Base-by-base conservation (phyloP, 139 green algal species). In the Raphidocelis subcapitata region DNA sequence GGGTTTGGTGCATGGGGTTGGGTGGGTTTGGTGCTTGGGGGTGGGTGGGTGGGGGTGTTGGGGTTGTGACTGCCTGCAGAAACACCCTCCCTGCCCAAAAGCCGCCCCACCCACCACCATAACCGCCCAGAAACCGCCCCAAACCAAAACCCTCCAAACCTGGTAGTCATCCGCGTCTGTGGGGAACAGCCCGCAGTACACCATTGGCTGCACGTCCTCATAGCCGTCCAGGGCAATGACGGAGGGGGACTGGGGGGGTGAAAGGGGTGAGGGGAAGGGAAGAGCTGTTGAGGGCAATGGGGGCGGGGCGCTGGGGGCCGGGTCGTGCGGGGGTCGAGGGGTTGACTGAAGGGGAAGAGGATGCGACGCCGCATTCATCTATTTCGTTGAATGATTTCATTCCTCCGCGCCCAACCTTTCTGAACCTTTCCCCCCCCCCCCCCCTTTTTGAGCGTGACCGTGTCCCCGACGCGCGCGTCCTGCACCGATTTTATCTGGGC, bases 171-270 rank as follows among this genome's bases (percentile, higher is more conserved):
- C 86, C n/a, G 84, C 68, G 71, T 93, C 87, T 3, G 86, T 95
- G 49, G 95, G 95, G 82, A 98, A 99, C 26, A 99, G 86, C 29
- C 95, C 95, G 79, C 92, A 98, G 86, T 94, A 99, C 65, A 99
- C 95, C 92, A 98, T 98, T 12, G 95, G 94, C 88, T 87, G 81
- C 29, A 93, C 92, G 61, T 98, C 90, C 51, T 85, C 44, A 77
- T 99, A 99, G 3, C 72, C 72, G 3, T 65, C 72, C 36, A 77
- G n/a, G 16, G 55, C 14, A n/a, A n/a, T n/a, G n/a, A n/a, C n/a
- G n/a, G n/a, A n/a, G n/a, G n/a, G n/a, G n/a, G n/a, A n/a, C n/a
- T n/a, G n/a, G n/a, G n/a, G n/a, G n/a, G n/a, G n/a, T n/a, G n/a
- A n/a, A n/a, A n/a, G n/a, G n/a, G n/a, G n/a, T n/a, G n/a, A n/a